Conservation (phyloP, 179 eudicot genomes). For the Patellifolia procumbens region DNA sequence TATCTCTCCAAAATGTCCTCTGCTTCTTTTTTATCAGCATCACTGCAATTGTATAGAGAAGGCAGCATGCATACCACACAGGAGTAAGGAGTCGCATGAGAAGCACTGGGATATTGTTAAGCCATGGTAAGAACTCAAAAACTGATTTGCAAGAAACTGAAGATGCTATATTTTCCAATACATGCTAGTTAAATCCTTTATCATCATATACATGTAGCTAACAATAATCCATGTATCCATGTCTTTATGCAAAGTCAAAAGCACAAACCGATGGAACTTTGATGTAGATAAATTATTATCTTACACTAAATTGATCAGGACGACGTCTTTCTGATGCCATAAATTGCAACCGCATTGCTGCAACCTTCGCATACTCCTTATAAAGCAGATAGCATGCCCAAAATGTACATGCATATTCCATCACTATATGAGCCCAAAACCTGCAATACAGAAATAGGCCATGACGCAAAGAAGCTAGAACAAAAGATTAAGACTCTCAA, state of each 20-base stretch:
- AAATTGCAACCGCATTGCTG: constrained; percentile 84
- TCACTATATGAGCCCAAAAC: constrained; percentile 82
- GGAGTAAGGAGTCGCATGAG: neutral
- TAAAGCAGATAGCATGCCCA: constrained; percentile 80
- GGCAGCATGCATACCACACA: neutral
- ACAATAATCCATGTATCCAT: neutral
- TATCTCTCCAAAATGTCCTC: neutral
- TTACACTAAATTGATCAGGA: constrained; percentile 92
- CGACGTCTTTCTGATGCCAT: constrained; percentile 84
- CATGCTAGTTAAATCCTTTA: neutral
- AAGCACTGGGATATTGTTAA: neutral
- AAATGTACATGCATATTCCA: constrained; percentile 79
- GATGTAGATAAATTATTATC: constrained; percentile 13
- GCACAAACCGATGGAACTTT: neutral
- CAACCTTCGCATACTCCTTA: constrained; percentile 72
- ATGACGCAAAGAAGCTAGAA: neutral
- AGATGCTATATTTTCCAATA: neutral
- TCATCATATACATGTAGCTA: neutral
- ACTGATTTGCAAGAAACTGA: neutral
- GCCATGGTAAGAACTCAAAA: neutral
- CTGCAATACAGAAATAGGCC: constrained; percentile 38
- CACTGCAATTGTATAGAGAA: neutral
- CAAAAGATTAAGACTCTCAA: neutral
- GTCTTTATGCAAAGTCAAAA: neutral
- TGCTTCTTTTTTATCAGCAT: neutral